phyloP scores from a whole-genome alignment of 352 stramenopile species.

The Globisporangium radiosum region DNA sequence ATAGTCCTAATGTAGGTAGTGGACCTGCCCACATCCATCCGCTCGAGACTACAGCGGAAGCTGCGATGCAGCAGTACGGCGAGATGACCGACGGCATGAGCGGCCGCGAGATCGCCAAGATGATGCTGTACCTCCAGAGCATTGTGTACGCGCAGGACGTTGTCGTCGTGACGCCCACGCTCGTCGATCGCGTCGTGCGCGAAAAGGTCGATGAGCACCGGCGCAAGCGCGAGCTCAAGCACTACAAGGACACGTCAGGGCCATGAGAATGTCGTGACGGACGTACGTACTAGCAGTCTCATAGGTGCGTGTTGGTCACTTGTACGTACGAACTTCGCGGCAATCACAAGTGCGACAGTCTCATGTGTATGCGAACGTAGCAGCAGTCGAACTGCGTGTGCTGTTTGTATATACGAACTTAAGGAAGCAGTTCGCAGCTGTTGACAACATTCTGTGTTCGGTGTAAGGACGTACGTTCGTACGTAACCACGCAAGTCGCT shows the following conservation, averaged over 20 bases:
- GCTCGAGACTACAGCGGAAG: not conserved
- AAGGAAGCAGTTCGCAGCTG: no score
- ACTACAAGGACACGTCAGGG: constrained; percentile 11
- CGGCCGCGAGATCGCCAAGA: constrained; percentile 82
- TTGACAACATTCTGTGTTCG: no score
- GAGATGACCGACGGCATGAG: constrained; percentile 69
- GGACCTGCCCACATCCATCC: constrained; percentile 1
- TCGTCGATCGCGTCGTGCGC: constrained; percentile 54
- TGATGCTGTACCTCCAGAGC: constrained; percentile 83
- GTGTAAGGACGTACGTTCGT: no score
- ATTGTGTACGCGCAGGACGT: constrained; percentile 73
- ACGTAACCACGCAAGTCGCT: no score
- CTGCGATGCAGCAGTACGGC: constrained; percentile 41
- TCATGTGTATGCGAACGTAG: not conserved
- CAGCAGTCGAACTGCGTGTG: not conserved
- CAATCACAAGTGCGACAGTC: no score
- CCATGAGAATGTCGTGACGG: no score
- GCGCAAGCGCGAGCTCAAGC: constrained; percentile 50
- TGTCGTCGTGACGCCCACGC: constrained; percentile 35
- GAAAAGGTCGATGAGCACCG: constrained; percentile 75
- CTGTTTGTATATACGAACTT: no score
- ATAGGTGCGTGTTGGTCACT: no score
- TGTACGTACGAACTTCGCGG: no score
- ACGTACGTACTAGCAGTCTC: no score
- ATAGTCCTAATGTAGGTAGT: not conserved